A percentile compares a stretch with the other conserved stretches of the same genome.
These are phyloP conservation scores for Gyrodon lividus DNA, from an alignment of 768 basidiomycete species.

Conservation along the genomic window DNA sequence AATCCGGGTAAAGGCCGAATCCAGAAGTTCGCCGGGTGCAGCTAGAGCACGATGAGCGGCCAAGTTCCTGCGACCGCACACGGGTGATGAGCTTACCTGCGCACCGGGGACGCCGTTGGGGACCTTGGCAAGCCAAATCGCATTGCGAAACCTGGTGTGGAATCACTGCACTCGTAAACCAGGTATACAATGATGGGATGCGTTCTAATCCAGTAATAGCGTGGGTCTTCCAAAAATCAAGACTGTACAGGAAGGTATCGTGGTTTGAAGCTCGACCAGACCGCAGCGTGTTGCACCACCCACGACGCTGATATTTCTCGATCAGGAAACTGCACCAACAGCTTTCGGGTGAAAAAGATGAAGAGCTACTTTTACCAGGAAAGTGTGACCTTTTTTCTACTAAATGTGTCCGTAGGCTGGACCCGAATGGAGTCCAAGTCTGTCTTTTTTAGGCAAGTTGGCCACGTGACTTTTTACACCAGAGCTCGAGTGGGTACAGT, in stretches of 20 bases:
- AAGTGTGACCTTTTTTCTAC: too few species aligned
- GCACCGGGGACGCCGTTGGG: conserved; percentile 47
- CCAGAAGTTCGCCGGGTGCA: conserved; percentile 42
- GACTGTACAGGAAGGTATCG: neutral
- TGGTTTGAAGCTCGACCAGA: neutral
- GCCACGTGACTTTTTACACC: too few species aligned
- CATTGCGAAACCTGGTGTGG: conserved; percentile 13
- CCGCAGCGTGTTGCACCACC: neutral
- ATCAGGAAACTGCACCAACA: too few species aligned
- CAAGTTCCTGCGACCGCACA: neutral
- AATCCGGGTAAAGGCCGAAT: conserved; percentile 55
- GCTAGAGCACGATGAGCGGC: conserved; percentile 7
- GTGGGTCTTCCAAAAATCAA: neutral
- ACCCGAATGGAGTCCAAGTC: too few species aligned
- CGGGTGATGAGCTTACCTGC: conserved; percentile 32
- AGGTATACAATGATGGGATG: neutral
- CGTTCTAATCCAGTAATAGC: neutral
- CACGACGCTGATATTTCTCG: neutral
- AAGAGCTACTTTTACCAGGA: too few species aligned
- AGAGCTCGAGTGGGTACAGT: too few species aligned
- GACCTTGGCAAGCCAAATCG: conserved; percentile 55
- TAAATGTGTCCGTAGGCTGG: too few species aligned
- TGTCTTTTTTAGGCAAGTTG: too few species aligned
- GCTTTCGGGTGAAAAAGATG: too few species aligned
- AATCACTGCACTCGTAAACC: neutral